Base-by-base conservation (phyloP, 163 green algal species). In the Smithsoniella earleae region DNA sequence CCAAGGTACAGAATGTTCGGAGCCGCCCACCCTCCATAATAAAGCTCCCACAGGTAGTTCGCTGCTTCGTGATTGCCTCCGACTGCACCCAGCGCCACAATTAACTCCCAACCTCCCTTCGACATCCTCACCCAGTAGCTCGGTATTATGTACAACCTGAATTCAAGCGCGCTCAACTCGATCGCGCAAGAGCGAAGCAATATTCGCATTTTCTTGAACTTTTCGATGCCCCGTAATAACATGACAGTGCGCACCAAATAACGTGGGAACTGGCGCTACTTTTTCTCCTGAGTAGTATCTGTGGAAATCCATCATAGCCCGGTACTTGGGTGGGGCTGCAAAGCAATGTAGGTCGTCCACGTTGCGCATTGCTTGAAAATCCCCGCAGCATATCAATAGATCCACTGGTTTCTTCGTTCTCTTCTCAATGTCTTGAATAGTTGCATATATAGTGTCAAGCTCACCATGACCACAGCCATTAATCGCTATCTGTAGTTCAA, bases 351-450 rank as follows among this genome's bases (percentile, higher is more conserved):
- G 75, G 80, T 99, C 94, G 54, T 93, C 86, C 69, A 89, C 46
- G 84, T 99, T 98, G 38, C 94, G 87, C 22, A 97, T 85, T 16
- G 91, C 90, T 87, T 97, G 93, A 75, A 99, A 99, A 78, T 99
- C 94, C 2, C 94, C 94, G 75, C 94, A 98, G 82, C 88, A 96
- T 62, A 99, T 92, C 37, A 99, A 83, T 31, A 98, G 82, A 79
- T 98, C 93, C 2, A 97, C 89, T 28, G 91, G 90, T 25, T 82
- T 86, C 6, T 80, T 76, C 69, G n/a, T 31, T 28, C 43, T 66
- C 31, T 77, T 69, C 75, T 96, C 89, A n/a, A 97, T 73, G 18
- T 87, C 62, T 36, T 88, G 66, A 52, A 99, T 75, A 1, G 90
- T 90, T 8, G 79, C 86, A 78, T 98, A 99, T 25, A 98, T 97